Evolutionary conservation across 2,329 filamentous ascomycete species (phyloP).

Genomic region (Trichoderma arundinaceum): DNA sequence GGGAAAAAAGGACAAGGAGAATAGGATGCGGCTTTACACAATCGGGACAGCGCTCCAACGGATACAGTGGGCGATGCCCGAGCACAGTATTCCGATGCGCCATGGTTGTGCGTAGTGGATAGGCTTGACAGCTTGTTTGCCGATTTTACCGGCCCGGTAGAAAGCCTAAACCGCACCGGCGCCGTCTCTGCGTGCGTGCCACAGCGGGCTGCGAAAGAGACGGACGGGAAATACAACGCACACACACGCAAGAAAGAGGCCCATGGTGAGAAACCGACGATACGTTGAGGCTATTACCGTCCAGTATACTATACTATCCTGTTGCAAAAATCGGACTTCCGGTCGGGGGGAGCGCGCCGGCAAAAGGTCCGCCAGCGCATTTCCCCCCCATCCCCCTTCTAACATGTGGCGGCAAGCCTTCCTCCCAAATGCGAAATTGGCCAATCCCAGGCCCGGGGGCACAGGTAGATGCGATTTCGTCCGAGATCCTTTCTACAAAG

Average conservation of each 20-base stretch:
- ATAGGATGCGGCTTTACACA: too few relatives aligned
- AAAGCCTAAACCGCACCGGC: conserved; percentile 20
- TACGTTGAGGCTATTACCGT: too few relatives aligned
- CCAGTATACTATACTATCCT: neutral
- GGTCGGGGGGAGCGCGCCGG: neutral
- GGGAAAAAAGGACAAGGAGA: neutral
- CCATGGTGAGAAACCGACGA: neutral
- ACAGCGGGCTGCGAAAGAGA: conserved; percentile 9
- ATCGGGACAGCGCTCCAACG: neutral
- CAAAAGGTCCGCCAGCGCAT: conserved; percentile 18
- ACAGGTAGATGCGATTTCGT: conserved; percentile 25
- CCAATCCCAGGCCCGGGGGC: conserved; percentile 17
- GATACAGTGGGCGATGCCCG: neutral
- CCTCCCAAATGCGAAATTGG: conserved; percentile 12
- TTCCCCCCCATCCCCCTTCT: neutral
- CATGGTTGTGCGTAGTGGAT: neutral
- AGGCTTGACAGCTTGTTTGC: neutral
- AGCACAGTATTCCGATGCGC: conserved; percentile 10
- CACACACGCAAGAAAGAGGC: neutral
- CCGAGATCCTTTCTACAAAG: conserved; percentile 29
- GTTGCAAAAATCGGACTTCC: neutral
- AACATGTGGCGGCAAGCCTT: conserved; percentile 23
- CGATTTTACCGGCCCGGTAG: conserved; percentile 16
- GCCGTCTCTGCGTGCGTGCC: conserved; percentile 5
- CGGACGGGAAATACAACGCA: neutral